phyloP scores from a whole-genome alignment of 73 alveolate genomes.

The Stentor coeruleus region DNA sequence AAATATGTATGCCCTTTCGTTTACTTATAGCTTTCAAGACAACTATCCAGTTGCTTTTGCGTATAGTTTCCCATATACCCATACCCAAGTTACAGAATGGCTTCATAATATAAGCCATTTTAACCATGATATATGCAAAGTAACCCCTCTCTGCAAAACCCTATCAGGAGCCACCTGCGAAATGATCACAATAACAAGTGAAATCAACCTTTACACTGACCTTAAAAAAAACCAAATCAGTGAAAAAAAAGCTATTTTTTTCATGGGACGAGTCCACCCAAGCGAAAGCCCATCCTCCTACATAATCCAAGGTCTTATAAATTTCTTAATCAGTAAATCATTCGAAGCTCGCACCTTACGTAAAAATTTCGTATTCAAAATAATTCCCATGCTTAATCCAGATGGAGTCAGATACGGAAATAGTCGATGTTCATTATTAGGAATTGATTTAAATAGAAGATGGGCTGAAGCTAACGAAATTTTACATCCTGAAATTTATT shows the following conservation, averaged over 20 bases:
- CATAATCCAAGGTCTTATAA: conserved; percentile 67
- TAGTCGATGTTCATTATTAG: conserved; percentile 83
- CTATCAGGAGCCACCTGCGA: too few species aligned
- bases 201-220: too few species aligned
- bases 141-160: too few species aligned
- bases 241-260: conserved; percentile 58
- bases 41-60: too few species aligned
- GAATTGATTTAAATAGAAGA: conserved; percentile 96
- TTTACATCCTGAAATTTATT: conserved; percentile 92
- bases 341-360: conserved; percentile 72
- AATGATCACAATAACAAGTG: too few species aligned
- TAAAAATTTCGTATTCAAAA: conserved; percentile 77
- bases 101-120: too few species aligned
- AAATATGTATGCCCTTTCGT: too few species aligned
- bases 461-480: conserved; percentile 96
- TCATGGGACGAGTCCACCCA: conserved; percentile 97
- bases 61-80: too few species aligned
- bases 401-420: conserved; percentile 99
- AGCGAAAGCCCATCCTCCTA: conserved; percentile 92
- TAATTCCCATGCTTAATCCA: conserved; percentile 99
- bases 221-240: too few species aligned
- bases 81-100: too few species aligned
- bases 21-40: too few species aligned
- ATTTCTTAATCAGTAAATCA: conserved; percentile 78
- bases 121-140: too few species aligned